phyloP scores from a whole-genome alignment of 495 filamentous ascomycete genomes.

The Aspergillus ostianus region DNA sequence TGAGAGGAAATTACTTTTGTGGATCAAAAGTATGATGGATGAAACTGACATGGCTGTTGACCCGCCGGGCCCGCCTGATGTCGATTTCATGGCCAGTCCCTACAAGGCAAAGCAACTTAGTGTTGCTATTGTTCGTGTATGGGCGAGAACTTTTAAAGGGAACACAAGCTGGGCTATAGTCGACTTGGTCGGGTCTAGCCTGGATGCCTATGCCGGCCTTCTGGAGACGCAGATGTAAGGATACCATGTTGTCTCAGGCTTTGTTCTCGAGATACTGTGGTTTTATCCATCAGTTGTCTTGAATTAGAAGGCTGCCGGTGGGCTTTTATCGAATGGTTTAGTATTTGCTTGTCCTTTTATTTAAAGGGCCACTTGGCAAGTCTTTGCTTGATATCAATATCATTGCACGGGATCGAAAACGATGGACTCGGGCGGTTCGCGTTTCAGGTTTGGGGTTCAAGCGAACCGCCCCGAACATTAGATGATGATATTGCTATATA shows the following conservation, averaged over 20 bases:
- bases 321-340: background rate
- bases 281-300: background rate
- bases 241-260: background rate
- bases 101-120: conserved; percentile 49
- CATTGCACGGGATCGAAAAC: background rate
- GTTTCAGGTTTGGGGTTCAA: background rate
- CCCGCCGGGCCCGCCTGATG: conserved; percentile 40
- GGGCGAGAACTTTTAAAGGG: conserved; percentile 53
- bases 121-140: conserved; percentile 52
- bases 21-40: conserved; percentile 71
- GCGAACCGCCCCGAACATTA: background rate
- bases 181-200: conserved; percentile 47
- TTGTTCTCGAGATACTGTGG: background rate
- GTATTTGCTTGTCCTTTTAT: background rate
- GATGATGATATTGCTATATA: conserved; percentile 20
- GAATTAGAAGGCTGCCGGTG: background rate
- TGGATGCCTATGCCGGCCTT: conserved; percentile 46
- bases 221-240: conserved; percentile 30
- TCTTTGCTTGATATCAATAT: background rate
- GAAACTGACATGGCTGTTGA: conserved; percentile 71
- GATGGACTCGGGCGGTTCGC: background rate
- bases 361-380: background rate
- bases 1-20: conserved; percentile 62
- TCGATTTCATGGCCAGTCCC: conserved; percentile 45
- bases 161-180: conserved; percentile 56